Evolutionary conservation across 2,329 filamentous ascomycete species (phyloP).

Genomic region (Pseudogymnoascus sp.): DNA sequence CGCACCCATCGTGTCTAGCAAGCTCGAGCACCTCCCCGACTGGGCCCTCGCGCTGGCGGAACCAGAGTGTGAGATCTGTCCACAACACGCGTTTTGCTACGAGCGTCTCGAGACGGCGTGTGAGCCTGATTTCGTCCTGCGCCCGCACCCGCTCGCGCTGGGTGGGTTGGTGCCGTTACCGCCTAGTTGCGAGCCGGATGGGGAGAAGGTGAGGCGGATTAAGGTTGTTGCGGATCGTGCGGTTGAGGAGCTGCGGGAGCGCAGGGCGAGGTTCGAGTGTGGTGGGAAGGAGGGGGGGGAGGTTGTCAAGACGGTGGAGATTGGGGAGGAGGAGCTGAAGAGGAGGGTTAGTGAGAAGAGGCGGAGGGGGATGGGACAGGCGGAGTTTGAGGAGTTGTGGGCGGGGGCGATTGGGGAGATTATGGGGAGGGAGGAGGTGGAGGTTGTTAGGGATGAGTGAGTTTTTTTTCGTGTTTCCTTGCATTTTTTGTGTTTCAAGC

Average conservation of each 20-base stretch:
- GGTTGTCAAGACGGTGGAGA: slow-evolving; percentile 52
- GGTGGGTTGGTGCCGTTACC: slow-evolving; percentile 75
- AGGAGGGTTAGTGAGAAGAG: slow-evolving; percentile 66
- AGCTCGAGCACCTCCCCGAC: slow-evolving; percentile 59
- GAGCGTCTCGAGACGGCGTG: slow-evolving; percentile 69
- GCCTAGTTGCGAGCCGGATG: slow-evolving; percentile 90
- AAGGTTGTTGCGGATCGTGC: slow-evolving; percentile 82
- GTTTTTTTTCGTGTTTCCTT: slow-evolving; percentile 31
- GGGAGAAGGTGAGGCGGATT: slow-evolving; percentile 80
- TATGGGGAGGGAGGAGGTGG: slow-evolving; percentile 52
- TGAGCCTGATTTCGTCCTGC: slow-evolving; percentile 79
- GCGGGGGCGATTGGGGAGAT: slow-evolving; percentile 66
- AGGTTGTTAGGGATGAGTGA: slow-evolving; percentile 47
- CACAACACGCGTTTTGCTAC: slow-evolving; percentile 83
- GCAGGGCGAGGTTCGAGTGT: slow-evolving; percentile 85
- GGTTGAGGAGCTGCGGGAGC: slow-evolving; percentile 76
- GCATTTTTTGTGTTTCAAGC: not conserved
- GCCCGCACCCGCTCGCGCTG: slow-evolving; percentile 74
- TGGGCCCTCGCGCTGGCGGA: slow-evolving; percentile 62
- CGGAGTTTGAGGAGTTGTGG: slow-evolving; percentile 90
- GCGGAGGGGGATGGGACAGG: slow-evolving; percentile 73
- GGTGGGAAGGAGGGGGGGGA: slow-evolving; percentile 61
- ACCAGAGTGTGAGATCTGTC: slow-evolving; percentile 84
- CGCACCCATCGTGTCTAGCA: slow-evolving; percentile 37
- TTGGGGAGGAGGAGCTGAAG: slow-evolving; percentile 65